These are phyloP conservation scores for Xanthoceras sorbifolium DNA, from an alignment of 345 rosid genomes.

Conservation along the genomic window DNA sequence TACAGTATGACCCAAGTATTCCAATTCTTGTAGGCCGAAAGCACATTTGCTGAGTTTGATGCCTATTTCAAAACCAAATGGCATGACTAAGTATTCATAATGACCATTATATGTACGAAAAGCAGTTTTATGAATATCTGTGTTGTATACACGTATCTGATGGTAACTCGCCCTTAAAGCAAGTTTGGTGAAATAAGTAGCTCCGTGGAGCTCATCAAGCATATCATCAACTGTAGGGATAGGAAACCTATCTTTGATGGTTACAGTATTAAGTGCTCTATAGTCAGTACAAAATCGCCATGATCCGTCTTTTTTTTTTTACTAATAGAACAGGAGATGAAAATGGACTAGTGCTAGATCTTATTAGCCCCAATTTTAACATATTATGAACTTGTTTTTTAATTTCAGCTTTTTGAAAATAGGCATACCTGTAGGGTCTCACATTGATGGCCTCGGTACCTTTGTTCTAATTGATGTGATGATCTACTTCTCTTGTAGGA, in stretches of 20 bases:
- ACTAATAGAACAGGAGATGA: slow-evolving; percentile 2
- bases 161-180: background rate
- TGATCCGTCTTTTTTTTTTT: slow-evolving; percentile 1
- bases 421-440: background rate
- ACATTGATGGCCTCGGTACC: background rate
- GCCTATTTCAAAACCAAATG: background rate
- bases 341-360: slow-evolving; percentile 9
- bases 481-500: background rate
- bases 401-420: slow-evolving; percentile 10
- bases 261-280: background rate
- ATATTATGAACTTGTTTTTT: slow-evolving; percentile 16
- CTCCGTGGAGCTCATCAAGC: slow-evolving; percentile 8
- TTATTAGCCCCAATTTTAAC: slow-evolving; percentile 1
- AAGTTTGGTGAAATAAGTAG: slow-evolving; percentile 4
- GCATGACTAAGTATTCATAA: background rate
- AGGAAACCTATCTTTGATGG: slow-evolving; percentile 7
- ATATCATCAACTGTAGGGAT: slow-evolving; percentile 5
- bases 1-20: too few species aligned
- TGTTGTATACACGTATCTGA: background rate
- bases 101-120: background rate
- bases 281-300: slow-evolving; percentile 8
- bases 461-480: background rate
- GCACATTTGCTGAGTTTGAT: background rate
- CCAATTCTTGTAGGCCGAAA: too few species aligned
- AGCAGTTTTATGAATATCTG: background rate